Evolutionary conservation across 768 basidiomycete species (phyloP), one percentile per base, ranked within the genome.

Genomic region (Gymnopilus dilepis): DNA sequence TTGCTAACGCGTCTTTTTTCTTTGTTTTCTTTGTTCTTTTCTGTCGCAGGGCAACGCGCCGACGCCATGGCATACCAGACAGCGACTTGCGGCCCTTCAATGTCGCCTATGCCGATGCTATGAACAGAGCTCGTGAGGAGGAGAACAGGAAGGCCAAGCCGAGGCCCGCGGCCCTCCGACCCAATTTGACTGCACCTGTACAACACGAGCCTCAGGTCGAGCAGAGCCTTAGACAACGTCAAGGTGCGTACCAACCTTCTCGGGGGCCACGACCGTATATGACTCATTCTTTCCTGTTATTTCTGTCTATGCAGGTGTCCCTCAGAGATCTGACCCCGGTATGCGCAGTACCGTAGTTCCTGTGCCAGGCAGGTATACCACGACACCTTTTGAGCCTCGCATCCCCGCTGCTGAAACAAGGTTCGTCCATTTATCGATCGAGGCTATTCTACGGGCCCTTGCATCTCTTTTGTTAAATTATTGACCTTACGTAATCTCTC

Each of bases 51-150:
- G 81, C 86, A 64, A 86, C 87, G 80, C 86, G 92, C 62, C 80
- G 92, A 65, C 81, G 84, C 75, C 86, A 92, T 70, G 93, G 92
- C 47, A 94, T 94, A 61, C 93, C 92, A 17, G 92, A 94, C 78
- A 81, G 80, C 59, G 92, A 94, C 78, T 81, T 86, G 64, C 82
- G 92, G 31, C 91, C 92, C 12, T 94, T 94, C 81, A 90, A 90
- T 72, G 90, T 94, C 64, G 93, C 92, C n/a, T 92, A 91, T 74
- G 84, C 91, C 65, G 90, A 89, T 15, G 71, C 71, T 60, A 88
- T 86, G 38, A 76, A 81, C 62, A 80, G 80, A 57, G 77, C 82
- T 47, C 82, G 84, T 63, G 80, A 85, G 68, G 84, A 89, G 67
- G 77, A 83, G 66, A 81, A 80, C 62, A 72, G 68, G 60, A 70